Evolutionary conservation across 441 rosid species (phyloP).

Genomic region (Capsella rubella): DNA sequence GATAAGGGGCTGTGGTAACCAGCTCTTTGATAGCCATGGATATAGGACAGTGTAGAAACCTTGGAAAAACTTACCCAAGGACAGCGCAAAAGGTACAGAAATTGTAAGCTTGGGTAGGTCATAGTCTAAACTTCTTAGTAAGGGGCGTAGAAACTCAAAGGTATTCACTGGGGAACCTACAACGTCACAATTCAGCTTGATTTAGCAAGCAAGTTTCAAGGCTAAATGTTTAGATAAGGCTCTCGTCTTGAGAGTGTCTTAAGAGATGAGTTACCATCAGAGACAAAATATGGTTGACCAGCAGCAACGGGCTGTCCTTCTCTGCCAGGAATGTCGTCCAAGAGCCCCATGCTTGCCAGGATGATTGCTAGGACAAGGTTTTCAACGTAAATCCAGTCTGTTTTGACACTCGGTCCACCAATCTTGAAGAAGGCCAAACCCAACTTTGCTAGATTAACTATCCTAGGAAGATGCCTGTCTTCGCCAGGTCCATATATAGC

Average conservation of each 20-base stretch:
- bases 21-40: conserved; percentile 80
- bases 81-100: conserved; percentile 62
- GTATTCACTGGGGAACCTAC: conserved; percentile 87
- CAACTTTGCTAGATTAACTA: conserved; percentile 70
- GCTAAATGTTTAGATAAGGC: background rate
- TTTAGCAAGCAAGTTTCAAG: background rate
- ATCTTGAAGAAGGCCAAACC: conserved; percentile 73
- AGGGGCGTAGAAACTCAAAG: conserved; percentile 79
- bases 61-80: conserved; percentile 65
- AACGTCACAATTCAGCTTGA: background rate
- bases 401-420: conserved; percentile 72
- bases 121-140: conserved; percentile 74
- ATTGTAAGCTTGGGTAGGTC: conserved; percentile 68
- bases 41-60: conserved; percentile 66
- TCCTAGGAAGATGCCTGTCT: conserved; percentile 94
- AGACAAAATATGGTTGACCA: conserved; percentile 93
- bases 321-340: conserved; percentile 81
- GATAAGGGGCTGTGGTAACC: conserved; percentile 89
- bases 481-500: conserved; percentile 97
- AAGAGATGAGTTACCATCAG: conserved; percentile 64
- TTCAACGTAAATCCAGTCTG: conserved; percentile 92
- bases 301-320: conserved; percentile 76
- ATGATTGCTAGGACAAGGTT: conserved; percentile 86
- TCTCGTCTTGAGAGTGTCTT: background rate
- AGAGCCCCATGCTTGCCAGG: conserved; percentile 91